Evolutionary conservation across 2,329 filamentous ascomycete species (phyloP).

Genomic region (Colletotrichum lini): DNA sequence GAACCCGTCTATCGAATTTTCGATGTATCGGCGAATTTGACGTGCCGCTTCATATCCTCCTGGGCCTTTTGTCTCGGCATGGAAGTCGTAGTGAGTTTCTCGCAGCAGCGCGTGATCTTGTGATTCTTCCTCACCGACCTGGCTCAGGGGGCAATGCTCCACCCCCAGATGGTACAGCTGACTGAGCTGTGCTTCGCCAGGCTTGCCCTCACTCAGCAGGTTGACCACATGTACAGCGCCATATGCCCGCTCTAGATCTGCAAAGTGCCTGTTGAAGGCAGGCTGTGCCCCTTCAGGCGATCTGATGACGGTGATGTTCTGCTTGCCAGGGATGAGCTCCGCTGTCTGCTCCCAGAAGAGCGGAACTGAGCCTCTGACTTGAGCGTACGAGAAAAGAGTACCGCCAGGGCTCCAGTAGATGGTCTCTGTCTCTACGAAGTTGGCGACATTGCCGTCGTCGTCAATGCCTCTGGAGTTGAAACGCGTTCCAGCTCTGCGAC

Average conservation of each 20-base stretch:
- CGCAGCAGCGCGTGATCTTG: constrained; percentile 82
- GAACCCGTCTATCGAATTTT: constrained; percentile 86
- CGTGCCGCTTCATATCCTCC: constrained; percentile 92
- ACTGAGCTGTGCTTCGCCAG: constrained; percentile 87
- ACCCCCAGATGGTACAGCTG: constrained; percentile 85
- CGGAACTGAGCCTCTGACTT: constrained; percentile 92
- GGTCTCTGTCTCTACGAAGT: constrained; percentile 98
- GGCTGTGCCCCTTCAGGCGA: constrained; percentile 93
- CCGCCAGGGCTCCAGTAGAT: constrained; percentile 87
- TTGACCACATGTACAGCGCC: constrained; percentile 95
- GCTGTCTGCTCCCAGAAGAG: constrained; percentile 97
- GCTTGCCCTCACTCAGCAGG: constrained; percentile 90
- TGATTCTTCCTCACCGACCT: constrained; percentile 67
- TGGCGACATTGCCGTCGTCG: constrained; percentile 96
- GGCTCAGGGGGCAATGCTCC: constrained; percentile 79
- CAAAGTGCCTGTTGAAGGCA: constrained; percentile 96
- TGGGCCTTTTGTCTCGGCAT: constrained; percentile 90
- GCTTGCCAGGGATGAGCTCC: constrained; percentile 89
- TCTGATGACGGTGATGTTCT: constrained; percentile 92
- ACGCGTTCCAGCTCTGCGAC: constrained; percentile 89
- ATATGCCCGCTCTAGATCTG: constrained; percentile 86
- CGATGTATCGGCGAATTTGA: constrained; percentile 84
- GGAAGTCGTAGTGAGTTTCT: constrained; percentile 94
- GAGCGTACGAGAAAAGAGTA: constrained; percentile 91
- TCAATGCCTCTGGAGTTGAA: constrained; percentile 99